Evolutionary conservation across 176 grass and related monocot species (phyloP).

Genomic region (Raddia guianensis): DNA sequence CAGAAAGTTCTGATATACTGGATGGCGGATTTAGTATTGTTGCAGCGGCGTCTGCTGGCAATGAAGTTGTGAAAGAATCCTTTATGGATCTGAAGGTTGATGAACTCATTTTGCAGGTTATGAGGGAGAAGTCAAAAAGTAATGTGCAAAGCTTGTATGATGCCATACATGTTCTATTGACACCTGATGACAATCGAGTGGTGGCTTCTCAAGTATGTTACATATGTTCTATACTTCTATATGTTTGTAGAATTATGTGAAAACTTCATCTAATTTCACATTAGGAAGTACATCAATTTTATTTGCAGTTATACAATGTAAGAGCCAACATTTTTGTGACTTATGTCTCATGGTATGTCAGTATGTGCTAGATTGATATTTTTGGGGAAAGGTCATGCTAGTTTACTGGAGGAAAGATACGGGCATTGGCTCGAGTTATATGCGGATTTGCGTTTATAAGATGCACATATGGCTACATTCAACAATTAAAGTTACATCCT

Average conservation of each 20-base stretch:
- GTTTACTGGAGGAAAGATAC: conserved; percentile 14
- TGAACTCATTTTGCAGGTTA: conserved; percentile 69
- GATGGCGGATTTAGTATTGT: conserved; percentile 74
- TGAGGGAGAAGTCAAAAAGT: conserved; percentile 55
- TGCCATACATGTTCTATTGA: conserved; percentile 76
- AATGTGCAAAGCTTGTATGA: conserved; percentile 68
- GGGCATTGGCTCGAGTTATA: conserved; percentile 6
- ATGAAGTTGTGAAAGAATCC: conserved; percentile 95
- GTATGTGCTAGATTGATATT: not conserved
- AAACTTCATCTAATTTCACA: conserved; percentile 17
- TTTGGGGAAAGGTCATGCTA: not conserved
- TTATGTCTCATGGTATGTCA: not conserved
- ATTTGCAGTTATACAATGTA: conserved; percentile 2
- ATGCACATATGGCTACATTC: not conserved
- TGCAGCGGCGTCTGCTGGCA: conserved; percentile 63
- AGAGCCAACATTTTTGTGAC: not conserved
- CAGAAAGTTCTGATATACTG: conserved; percentile 59
- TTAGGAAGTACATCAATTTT: conserved; percentile 4
- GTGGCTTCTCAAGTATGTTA: conserved; percentile 84
- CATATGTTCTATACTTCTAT: conserved; percentile 41
- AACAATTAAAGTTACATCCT: not conserved
- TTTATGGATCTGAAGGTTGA: conserved; percentile 83
- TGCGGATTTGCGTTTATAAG: not conserved
- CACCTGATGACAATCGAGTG: conserved; percentile 84
- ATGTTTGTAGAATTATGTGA: conserved; percentile 11